Base-by-base conservation (phyloP, 768 basidiomycete species). In the Panellus pusillus region DNA sequence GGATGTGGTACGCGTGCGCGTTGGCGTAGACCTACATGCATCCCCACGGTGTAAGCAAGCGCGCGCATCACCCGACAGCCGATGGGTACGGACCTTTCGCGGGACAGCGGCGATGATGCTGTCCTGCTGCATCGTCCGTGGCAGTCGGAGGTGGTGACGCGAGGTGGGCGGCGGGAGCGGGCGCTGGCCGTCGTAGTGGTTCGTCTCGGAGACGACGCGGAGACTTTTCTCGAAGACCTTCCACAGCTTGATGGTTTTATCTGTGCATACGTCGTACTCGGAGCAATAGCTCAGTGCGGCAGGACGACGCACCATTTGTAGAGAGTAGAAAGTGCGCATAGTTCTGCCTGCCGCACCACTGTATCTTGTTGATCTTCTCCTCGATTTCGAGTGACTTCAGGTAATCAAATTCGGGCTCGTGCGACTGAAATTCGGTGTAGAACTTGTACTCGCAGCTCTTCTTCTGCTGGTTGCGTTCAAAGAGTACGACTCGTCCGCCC, bases 351-450 rank as follows among this genome's bases (percentile, higher is more conserved):
- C 87, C 93, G 78, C 95, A 98, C 97, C 97, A 99, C 69, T 93
- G 91, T 82, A 99, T 99, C 84, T 96, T 91, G 80, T 99, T 99
- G 78, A 99, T 99, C 88, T 99, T 99, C 82, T 99, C 97, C 75
- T 99, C 97, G 72, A 99, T 99, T 81, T 99, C 97, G 63, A 98
- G 79, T 14, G 92, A 95, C 79, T 98, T 98, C 67, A 99, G 87
- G 73, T 99, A 99, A 76, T 99, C 97, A 72, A 99, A 99, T 72
- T 99, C 97, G 55, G 97, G 97, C 72, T 99, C 97, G 71, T 99
- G 97, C 43, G 91, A 94, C 80, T 99, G 97, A 70, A 98, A 97
- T 74, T 99, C 97, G 50, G 97, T 99, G 73, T 98, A 98, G 75
- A 99, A 99, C 74, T 97, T 98, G 84, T 99, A 99, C 77, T 99